Conservation (phyloP, 257 asterid species). For the Avicennia marina region DNA sequence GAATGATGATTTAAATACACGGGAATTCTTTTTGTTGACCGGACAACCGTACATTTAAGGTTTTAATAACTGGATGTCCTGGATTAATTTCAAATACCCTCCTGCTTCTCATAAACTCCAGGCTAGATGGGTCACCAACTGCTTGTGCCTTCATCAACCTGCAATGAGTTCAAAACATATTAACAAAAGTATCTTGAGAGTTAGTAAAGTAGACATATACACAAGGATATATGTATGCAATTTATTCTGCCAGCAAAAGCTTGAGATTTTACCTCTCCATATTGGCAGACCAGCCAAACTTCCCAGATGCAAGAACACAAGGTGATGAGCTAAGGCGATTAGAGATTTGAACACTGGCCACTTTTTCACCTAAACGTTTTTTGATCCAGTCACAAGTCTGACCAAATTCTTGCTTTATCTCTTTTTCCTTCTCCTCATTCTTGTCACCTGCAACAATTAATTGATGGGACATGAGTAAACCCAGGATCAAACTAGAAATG, state of each 20-base stretch:
- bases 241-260: not conserved
- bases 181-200: too few relatives aligned
- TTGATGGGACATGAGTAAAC: conserved; percentile 4
- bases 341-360: conserved; percentile 88
- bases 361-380: conserved; percentile 71
- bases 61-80: conserved; percentile 76
- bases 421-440: conserved; percentile 82
- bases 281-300: conserved; percentile 99
- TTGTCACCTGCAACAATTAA: conserved; percentile 61
- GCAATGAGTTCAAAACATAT: conserved; percentile 25
- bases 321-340: conserved; percentile 89
- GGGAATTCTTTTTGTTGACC: too few relatives aligned
- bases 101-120: conserved; percentile 86
- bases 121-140: conserved; percentile 63
- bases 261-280: conserved; percentile 74
- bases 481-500: conserved; percentile 9
- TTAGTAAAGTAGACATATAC: too few relatives aligned
- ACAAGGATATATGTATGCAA: not conserved
- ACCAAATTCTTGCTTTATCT: conserved; percentile 83
- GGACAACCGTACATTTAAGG: conserved; percentile 50
- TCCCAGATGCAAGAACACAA: conserved; percentile 95
- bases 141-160: conserved; percentile 97
- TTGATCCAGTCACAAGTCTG: conserved; percentile 92
- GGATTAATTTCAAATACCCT: conserved; percentile 97
- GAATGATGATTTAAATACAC: too few relatives aligned